A percentile compares a stretch with the other conserved stretches of the same genome.
Evolutionary conservation across 768 basidiomycete genomes (phyloP).

Genomic region (Amanita brunnescens): DNA sequence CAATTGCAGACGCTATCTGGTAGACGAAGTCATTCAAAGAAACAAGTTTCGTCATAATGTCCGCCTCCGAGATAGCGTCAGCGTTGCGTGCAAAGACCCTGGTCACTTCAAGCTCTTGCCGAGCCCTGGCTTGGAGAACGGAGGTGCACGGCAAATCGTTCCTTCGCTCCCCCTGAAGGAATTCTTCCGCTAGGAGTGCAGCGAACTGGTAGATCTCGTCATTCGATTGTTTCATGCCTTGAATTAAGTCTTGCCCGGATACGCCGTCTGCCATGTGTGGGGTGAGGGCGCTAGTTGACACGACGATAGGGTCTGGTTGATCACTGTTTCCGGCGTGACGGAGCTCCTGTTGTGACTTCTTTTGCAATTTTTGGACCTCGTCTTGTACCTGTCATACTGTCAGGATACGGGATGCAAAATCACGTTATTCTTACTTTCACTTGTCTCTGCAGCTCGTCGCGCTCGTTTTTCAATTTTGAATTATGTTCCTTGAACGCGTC

Average conservation of each 20-base stretch:
- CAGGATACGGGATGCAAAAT: constrained; percentile 10
- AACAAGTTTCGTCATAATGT: constrained; percentile 34
- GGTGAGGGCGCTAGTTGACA: constrained; percentile 19
- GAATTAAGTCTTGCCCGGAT: background rate
- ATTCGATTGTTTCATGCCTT: background rate
- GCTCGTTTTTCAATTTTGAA: background rate
- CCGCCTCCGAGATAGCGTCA: constrained; percentile 33
- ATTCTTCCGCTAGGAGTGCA: background rate
- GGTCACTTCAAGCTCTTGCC: constrained; percentile 32
- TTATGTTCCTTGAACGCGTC: background rate
- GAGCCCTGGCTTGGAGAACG: background rate
- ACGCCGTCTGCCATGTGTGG: background rate
- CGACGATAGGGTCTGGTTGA: background rate
- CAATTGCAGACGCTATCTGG: constrained; percentile 38
- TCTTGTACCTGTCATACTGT: background rate
- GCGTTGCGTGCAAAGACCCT: constrained; percentile 36
- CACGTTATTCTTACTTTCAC: constrained; percentile 5
- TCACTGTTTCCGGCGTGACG: too few species aligned
- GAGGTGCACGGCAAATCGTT: background rate
- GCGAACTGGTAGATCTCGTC: constrained; percentile 3
- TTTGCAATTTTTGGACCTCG: background rate
- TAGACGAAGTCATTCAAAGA: constrained; percentile 39
- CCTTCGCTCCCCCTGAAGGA: background rate
- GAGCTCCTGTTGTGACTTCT: constrained; percentile 30
- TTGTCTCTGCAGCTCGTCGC: background rate